Evolutionary conservation across 805 yeast genomes (phyloP), one percentile per base, ranked within the genome.

Genomic region (Candida cerambycidarum): DNA sequence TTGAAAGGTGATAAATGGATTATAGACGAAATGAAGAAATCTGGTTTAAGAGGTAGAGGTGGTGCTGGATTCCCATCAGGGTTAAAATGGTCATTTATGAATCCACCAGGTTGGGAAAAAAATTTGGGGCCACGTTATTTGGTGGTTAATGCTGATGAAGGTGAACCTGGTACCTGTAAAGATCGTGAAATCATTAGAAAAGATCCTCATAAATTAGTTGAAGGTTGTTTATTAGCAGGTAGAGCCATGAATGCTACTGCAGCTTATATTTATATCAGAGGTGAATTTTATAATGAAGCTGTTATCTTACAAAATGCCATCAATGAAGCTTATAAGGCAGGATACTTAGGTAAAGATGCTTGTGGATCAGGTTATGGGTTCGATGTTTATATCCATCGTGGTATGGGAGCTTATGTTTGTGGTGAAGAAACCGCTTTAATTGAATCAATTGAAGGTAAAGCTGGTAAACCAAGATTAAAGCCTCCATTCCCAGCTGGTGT

Each of bases 401-500:
- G 96, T 53, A 85, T 85, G 89, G 96, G 96, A 50, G 96, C 96
- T 9, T 88, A 88, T 66, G 78, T 88, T 39, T 88, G 96, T 69
- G 96, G 96, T 57, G 96, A 88, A 68, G 96, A 88, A 68, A 88
- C 96, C 32, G 89, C 95, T 4, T 71, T 88, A 61, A 86, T 88
- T 59, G 96, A 88, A 71, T 82, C 90, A 3, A 72, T 88, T 42
- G 96, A 88, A 70, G 96, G 96, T 56, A 88, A 88, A 67, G 95
- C 93, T 44, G 96, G 96, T 52, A 88, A 88, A 69, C 96, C 96
- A 54, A 81, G 96, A 68, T 77, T 88, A 63, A 88, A 88, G 80
- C 96, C 96, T 28, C 96, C 96, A 51, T 88, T 88, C 79, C 96
- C 96, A 27, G 96, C 95, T 27, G 96, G 95, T 58, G 92, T 87